Evolutionary conservation across 306 rosid species (phyloP), one percentile per base, ranked within the genome.

Genomic region (Vigna reflexopilosa): DNA sequence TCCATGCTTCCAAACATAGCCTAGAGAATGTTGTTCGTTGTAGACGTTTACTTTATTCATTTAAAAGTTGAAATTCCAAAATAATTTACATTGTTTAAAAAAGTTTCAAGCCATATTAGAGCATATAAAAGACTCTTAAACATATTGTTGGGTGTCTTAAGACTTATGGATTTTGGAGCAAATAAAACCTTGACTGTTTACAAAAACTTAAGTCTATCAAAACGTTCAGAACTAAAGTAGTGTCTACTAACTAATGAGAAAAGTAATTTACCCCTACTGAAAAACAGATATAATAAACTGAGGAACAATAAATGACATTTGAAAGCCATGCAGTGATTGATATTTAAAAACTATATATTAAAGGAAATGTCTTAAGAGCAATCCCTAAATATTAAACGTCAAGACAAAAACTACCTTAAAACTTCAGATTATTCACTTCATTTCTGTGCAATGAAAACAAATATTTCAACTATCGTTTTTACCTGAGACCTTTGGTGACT

Each of bases 401-500:
- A 48, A 62, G 10, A 76, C 32, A 55, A 69, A 55, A 74, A 76
- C 58, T 73, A 28, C 58, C 42, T 62, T 58, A 24, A 16, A 40
- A 58, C 59, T 36, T 11, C 57, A n/a, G 17, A 50, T 44, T 67
- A 70, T 67, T 67, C 64, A 72, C 70, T 71, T 55, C 26, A 15
- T 84, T 73, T 24, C 49, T 44, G 45, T 58, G 50, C 34, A 67
- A 73, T 5, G 50, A 66, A 78, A 82, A 28, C 49, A 74, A 65
- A 13, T n/a, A 61, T 47, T 75, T 55, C 61, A 36, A 77, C 77
- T 15, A 42, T 19, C 44, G 20, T 34, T 28, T 69, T 81, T 77
- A 87, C 91, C 91, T 82, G 88, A 52, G 79, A 61, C 78, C 57
- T 86, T 55, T 72, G 85, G 63, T 67, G 78, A 77, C 83, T 80